Conservation (phyloP, 2,329 filamentous ascomycete genomes). For the Chaetomiaceae sp. region DNA sequence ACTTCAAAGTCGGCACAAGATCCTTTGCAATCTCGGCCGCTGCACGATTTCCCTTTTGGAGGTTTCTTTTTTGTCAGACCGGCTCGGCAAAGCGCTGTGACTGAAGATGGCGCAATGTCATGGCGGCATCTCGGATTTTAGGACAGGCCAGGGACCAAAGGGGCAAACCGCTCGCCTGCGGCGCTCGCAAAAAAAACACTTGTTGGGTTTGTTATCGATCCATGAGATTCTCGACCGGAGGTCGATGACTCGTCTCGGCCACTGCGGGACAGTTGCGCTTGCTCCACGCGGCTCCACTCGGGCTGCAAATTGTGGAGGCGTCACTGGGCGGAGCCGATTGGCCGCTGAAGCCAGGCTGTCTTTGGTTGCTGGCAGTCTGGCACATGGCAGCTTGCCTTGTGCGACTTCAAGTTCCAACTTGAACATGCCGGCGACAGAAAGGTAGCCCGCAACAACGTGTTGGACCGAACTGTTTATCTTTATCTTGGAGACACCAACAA, state of each 20-base stretch:
- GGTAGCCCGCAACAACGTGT: too few species aligned
- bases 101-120: not conserved
- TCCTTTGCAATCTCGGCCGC: not conserved
- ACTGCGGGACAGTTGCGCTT: not conserved
- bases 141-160: not conserved
- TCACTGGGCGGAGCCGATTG: slow-evolving; percentile 20
- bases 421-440: too few species aligned
- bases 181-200: too few species aligned
- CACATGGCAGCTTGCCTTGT: not conserved
- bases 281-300: not conserved
- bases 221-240: not conserved
- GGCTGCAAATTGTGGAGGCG: not conserved
- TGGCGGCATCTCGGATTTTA: slow-evolving; percentile 2
- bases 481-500: too few species aligned
- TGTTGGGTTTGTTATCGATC: slow-evolving; percentile 4
- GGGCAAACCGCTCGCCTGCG: not conserved
- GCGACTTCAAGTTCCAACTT: too few species aligned
- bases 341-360: not conserved
- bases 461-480: too few species aligned
- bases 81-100: not conserved
- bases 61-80: slow-evolving; percentile 1
- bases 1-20: not conserved
- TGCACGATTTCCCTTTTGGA: not conserved
- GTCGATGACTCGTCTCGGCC: slow-evolving; percentile 21
- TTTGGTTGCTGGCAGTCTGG: too few species aligned